These are phyloP conservation scores for Pelargonium nanum DNA, from an alignment of 345 rosid genomes.

Conservation along the genomic window DNA sequence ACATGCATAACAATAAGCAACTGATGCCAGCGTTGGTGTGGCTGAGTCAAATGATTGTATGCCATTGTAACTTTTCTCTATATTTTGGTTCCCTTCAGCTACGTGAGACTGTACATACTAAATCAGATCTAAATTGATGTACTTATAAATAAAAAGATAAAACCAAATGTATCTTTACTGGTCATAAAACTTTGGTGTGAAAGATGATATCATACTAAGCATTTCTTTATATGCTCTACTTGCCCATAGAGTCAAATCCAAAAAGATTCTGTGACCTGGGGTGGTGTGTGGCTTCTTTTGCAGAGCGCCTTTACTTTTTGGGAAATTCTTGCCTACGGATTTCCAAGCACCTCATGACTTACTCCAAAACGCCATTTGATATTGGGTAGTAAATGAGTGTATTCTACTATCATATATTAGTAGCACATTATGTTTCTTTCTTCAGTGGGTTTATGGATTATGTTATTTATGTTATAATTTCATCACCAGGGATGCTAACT, in stretches of 20 bases:
- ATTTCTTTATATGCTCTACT: background rate
- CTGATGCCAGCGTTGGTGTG: background rate
- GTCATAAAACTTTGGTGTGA: background rate
- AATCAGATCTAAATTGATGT: background rate
- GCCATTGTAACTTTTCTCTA: background rate
- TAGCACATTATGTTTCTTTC: no score
- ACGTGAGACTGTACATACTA: background rate
- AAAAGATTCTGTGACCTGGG: background rate
- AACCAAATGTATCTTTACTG: background rate
- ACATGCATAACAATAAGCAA: background rate
- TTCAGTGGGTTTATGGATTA: no score
- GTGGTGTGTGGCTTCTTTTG: background rate
- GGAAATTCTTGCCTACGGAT: background rate
- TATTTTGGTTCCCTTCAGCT: background rate
- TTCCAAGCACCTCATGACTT: background rate
- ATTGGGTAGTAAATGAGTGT: no score
- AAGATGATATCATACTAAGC: no score
- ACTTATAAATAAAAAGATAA: background rate
- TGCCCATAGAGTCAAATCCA: background rate
- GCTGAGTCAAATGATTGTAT: background rate
- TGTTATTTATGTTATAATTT: no score
- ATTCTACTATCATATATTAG: no score
- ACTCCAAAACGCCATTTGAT: background rate
- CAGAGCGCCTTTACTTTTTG: background rate
- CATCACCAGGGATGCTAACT: no score